Evolutionary conservation across 441 rosid species (phyloP).

Genomic region (Pelargonium myrrhifolium): DNA sequence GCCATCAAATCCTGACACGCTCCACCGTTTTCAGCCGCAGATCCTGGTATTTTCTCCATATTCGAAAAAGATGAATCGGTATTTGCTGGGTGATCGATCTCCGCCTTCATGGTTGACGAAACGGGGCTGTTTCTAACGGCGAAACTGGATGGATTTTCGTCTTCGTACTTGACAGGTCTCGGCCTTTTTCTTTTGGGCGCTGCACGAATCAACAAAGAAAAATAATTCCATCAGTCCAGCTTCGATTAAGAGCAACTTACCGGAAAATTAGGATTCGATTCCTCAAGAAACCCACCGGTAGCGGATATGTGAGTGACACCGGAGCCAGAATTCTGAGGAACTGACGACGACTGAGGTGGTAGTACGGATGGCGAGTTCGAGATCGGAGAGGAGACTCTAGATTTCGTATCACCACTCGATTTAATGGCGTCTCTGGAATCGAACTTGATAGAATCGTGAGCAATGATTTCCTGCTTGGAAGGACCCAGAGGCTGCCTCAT

Average conservation of each 20-base stretch:
- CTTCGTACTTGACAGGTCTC: constrained; percentile 68
- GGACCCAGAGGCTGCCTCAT: constrained; percentile 72
- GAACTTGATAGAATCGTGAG: constrained; percentile 25
- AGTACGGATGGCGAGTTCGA: constrained; percentile 43
- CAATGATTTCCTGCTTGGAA: constrained; percentile 46
- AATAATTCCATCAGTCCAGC: background rate
- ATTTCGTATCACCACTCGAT: constrained; percentile 55
- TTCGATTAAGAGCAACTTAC: background rate
- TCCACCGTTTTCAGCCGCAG: constrained; percentile 39
- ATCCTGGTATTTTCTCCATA: constrained; percentile 39
- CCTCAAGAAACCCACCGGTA: constrained; percentile 38
- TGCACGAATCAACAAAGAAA: constrained; percentile 24
- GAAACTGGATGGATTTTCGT: constrained; percentile 46
- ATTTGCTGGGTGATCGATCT: constrained; percentile 45
- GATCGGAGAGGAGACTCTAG: constrained; percentile 81
- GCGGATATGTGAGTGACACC: constrained; percentile 45
- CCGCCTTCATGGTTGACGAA: constrained; percentile 45
- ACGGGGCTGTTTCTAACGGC: constrained; percentile 39
- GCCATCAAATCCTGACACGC: constrained; percentile 26
- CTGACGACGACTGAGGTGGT: constrained; percentile 44
- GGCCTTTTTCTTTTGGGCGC: constrained; percentile 96
- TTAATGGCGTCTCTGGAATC: constrained; percentile 42
- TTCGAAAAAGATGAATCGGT: constrained; percentile 36
- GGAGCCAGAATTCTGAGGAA: constrained; percentile 47
- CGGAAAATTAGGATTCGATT: background rate